A percentile compares a stretch with the other conserved stretches of the same genome.
These are phyloP conservation scores for Colletotrichum musicola DNA, from an alignment of 2,329 filamentous ascomycete genomes.

Conservation along the genomic window DNA sequence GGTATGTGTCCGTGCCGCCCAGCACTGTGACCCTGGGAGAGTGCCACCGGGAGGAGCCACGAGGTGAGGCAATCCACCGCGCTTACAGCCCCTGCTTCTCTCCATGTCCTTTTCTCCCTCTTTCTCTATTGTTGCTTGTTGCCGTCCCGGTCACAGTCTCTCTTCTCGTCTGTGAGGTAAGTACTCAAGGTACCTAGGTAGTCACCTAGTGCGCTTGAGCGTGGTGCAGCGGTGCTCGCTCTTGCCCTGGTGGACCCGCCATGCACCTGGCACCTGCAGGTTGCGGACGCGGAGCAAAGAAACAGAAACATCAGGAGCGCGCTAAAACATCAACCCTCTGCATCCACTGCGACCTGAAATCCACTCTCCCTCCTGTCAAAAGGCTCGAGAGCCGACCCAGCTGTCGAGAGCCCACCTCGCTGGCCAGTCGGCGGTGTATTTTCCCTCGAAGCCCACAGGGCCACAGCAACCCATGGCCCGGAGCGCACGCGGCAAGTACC, in stretches of 20 bases:
- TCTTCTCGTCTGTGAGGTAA: too few species aligned
- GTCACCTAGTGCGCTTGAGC: too few species aligned
- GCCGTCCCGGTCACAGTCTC: too few species aligned
- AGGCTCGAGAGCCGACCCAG: slow-evolving; percentile 22
- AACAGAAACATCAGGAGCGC: slow-evolving; percentile 33
- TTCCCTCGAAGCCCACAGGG: too few species aligned
- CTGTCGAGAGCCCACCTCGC: slow-evolving; percentile 9
- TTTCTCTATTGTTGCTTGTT: too few species aligned
- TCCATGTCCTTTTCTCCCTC: too few species aligned
- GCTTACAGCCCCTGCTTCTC: too few species aligned
- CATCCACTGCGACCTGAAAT: slow-evolving; percentile 34
- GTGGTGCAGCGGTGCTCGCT: not conserved
- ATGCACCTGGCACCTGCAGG: slow-evolving; percentile 26
- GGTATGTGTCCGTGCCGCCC: too few species aligned
- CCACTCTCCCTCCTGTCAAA: slow-evolving; percentile 31
- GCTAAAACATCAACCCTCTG: slow-evolving; percentile 36
- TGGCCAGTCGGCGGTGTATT: too few species aligned
- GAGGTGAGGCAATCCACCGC: slow-evolving; percentile 18
- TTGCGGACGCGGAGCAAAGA: slow-evolving; percentile 8
- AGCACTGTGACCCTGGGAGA: too few species aligned
- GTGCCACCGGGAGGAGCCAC: slow-evolving; percentile 8
- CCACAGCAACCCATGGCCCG: slow-evolving; percentile 7
- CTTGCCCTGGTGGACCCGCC: not conserved
- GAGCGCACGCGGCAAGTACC: too few species aligned
- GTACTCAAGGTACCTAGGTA: too few species aligned